These are phyloP conservation scores for Rhytidhysteron rufulum DNA, from an alignment of 2,329 filamentous ascomycete species.

Conservation along the genomic window DNA sequence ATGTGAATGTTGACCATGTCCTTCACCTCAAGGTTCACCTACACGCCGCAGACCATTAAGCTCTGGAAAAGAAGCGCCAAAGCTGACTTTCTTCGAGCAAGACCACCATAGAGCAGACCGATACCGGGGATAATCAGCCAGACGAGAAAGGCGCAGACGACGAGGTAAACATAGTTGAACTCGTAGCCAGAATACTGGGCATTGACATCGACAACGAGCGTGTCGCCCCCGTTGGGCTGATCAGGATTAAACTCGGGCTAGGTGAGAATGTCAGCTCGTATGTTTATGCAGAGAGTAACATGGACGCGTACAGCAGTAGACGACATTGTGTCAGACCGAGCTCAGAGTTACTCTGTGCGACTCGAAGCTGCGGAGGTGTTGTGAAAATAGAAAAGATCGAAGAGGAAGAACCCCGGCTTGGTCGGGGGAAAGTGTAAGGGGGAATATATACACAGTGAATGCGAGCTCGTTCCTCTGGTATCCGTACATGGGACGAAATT, in stretches of 20 bases:
- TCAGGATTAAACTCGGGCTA: slow-evolving; percentile 39
- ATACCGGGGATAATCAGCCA: slow-evolving; percentile 66
- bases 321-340: slow-evolving; percentile 9
- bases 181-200: slow-evolving; percentile 56
- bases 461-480: no score
- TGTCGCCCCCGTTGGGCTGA: slow-evolving; percentile 53
- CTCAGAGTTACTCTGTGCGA: no score
- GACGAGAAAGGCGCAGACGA: slow-evolving; percentile 58
- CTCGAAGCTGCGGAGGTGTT: no score
- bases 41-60: slow-evolving; percentile 54
- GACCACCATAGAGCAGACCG: slow-evolving; percentile 61
- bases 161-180: slow-evolving; percentile 59
- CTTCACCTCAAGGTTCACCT: slow-evolving; percentile 36
- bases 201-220: slow-evolving; percentile 53
- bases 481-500: no score
- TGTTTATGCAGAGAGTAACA: background rate
- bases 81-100: slow-evolving; percentile 60
- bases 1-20: background rate
- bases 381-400: no score
- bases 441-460: no score
- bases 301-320: background rate
- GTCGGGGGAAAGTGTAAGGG: no score
- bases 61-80: slow-evolving; percentile 61
- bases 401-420: no score
- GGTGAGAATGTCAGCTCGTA: slow-evolving; percentile 5